Conservation (phyloP, 129 eudicot species). For the Daucus carota region DNA sequence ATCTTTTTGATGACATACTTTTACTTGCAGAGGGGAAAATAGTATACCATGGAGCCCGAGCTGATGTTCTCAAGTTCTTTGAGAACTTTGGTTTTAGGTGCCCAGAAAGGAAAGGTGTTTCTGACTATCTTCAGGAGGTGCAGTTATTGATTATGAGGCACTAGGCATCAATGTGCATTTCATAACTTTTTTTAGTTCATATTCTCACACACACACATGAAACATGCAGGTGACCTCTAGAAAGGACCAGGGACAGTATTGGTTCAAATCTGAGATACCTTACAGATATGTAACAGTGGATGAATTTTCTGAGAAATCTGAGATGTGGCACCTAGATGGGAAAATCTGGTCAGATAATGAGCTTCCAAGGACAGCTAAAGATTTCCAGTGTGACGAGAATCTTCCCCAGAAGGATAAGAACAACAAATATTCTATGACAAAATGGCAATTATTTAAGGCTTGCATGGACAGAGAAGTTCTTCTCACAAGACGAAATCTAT, state of each 20-base stretch:
- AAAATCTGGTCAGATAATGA: slow-evolving; percentile 17
- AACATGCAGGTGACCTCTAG: slow-evolving; percentile 53
- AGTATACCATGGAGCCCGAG: slow-evolving; percentile 25
- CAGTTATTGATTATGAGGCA: not conserved
- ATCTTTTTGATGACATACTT: slow-evolving; percentile 24
- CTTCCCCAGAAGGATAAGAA: slow-evolving; percentile 24
- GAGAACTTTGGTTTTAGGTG: slow-evolving; percentile 25
- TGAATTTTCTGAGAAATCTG: slow-evolving; percentile 30
- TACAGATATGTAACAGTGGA: slow-evolving; percentile 39
- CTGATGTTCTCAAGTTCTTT: slow-evolving; percentile 15
- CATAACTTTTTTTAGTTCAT: not conserved
- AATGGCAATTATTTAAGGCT: slow-evolving; percentile 51
- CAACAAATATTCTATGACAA: slow-evolving; percentile 43
- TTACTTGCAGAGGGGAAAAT: slow-evolving; percentile 25
- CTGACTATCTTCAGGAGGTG: slow-evolving; percentile 30
- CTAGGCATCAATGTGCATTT: not conserved
- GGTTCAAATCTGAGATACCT: slow-evolving; percentile 28
- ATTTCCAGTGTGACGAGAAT: slow-evolving; percentile 30
- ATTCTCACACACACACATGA: not conserved
- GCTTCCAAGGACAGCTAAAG: slow-evolving; percentile 26
- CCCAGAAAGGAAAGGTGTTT: slow-evolving; percentile 23
- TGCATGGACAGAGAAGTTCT: slow-evolving; percentile 61
- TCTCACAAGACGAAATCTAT: slow-evolving; percentile 49
- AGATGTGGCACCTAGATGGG: slow-evolving; percentile 31
- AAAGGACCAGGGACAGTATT: slow-evolving; percentile 63